phyloP scores from a whole-genome alignment of 2,329 filamentous ascomycete genomes.

The Scorias spongiosa region DNA sequence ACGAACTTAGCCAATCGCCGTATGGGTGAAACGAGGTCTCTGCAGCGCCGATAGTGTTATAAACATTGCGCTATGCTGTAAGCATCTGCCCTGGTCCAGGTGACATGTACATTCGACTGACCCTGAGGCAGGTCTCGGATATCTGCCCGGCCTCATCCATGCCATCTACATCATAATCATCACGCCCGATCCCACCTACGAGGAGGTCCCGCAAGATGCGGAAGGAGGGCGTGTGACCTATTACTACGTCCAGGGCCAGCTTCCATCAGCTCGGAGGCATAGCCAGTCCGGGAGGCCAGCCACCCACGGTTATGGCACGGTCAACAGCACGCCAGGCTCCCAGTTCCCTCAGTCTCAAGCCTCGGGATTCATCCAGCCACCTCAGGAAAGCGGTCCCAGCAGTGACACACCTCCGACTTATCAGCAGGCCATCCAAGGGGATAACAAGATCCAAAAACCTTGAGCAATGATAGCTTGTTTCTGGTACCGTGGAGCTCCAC shows the following conservation, averaged over 20 bases:
- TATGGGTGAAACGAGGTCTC: constrained; percentile 93
- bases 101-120: not conserved
- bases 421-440: constrained; percentile 65
- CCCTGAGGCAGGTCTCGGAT: constrained; percentile 18
- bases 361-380: constrained; percentile 18
- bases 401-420: constrained; percentile 62
- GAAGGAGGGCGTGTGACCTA: constrained; percentile 52
- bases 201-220: constrained; percentile 45
- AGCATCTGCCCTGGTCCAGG: constrained; percentile 1
- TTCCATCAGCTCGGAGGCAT: constrained; percentile 2
- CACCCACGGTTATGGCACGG: constrained; percentile 24
- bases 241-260: constrained; percentile 43
- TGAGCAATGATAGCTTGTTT: not conserved
- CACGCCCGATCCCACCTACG: constrained; percentile 58
- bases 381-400: constrained; percentile 16
- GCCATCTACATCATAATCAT: constrained; percentile 96
- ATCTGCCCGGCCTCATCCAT: constrained; percentile 75
- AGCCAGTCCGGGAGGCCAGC: constrained; percentile 7
- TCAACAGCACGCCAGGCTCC: constrained; percentile 20
- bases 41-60: constrained; percentile 87
- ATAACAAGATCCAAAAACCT: constrained; percentile 70
- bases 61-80: constrained; percentile 72
- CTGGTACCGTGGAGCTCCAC: no score
- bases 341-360: constrained; percentile 28
- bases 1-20: constrained; percentile 30